Percentiles rank a stretch among this genome's conserved stretches.
Conservation (phyloP, 1,139 yeast species). For the Blastobotrys elegans region DNA sequence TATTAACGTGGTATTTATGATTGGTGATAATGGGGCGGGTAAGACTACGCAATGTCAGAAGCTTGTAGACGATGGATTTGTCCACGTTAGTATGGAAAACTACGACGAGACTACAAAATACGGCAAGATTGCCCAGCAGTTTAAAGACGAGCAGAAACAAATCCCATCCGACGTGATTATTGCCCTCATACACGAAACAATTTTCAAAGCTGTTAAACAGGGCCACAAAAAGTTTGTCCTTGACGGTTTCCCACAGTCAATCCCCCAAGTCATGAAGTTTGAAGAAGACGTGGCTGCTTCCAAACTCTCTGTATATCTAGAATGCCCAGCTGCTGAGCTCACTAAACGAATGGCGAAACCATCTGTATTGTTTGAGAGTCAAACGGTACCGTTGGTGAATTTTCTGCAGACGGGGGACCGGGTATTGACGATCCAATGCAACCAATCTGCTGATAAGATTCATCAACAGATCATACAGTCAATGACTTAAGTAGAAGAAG, state of each 20-base stretch:
- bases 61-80: conserved; percentile 69
- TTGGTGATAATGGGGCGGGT: conserved; percentile 80
- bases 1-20: conserved; percentile 72
- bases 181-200: conserved; percentile 74
- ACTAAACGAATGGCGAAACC: conserved; percentile 52
- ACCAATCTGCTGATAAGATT: conserved; percentile 72
- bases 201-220: conserved; percentile 43
- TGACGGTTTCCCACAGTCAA: conserved; percentile 94
- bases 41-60: conserved; percentile 92
- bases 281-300: conserved; percentile 72
- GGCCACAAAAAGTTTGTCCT: conserved; percentile 66
- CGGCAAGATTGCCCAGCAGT: conserved; percentile 76
- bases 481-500: too few relatives aligned
- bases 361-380: conserved; percentile 45
- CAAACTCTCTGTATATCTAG: conserved; percentile 77
- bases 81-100: conserved; percentile 91
- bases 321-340: conserved; percentile 89
- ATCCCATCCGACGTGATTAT: conserved; percentile 94
- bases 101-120: conserved; percentile 78
- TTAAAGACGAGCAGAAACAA: conserved; percentile 78
- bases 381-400: conserved; percentile 90
- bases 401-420: conserved; percentile 67
- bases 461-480: conserved; percentile 50
- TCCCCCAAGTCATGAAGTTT: conserved; percentile 92
- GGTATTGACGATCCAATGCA: conserved; percentile 74